Evolutionary conservation across 768 basidiomycete genomes (phyloP), one percentile per base, ranked within the genome.

Genomic region (Leucocoprinus sp.): DNA sequence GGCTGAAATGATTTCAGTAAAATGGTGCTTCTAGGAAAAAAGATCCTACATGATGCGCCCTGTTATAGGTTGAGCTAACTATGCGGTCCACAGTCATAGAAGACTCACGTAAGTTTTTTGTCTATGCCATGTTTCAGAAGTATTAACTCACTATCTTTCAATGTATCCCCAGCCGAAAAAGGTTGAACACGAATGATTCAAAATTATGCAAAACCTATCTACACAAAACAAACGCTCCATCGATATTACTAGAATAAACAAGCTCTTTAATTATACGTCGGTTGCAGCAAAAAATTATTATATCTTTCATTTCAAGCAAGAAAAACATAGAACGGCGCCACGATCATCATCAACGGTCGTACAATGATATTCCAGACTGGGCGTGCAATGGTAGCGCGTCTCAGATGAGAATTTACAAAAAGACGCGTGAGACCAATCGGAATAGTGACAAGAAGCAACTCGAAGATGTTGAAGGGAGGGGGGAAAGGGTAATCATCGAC

Each of bases 41-140:
- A 40, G 4, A 37, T 66, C 79, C 57, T 86, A 87, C 60, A 87
- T 78, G 23, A 89, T 76, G 21, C 74, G 71, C 60, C 88, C 82
- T n/a, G 82, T 80, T 49, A 89, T 84, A 35, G 86, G 85, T 55
- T 86, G 76, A 7, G 88, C 83, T 37, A 72, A 1, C 84, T 85
- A 57, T 82, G 70, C 7, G 61, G 49, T 2, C 86, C 86, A 45
- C 85, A n/a, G n/a, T n/a, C n/a, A n/a, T n/a, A n/a, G n/a, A 60
- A 42, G 72, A 71, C 54, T 49, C 60, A 29, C 72, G 72, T 71
- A 52, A 54, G 72, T 61, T 19, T 28, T n/a, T 8, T 17, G 15
- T 15, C 15, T 8, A 15, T 4, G 19, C 0, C 26, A n/a, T 35
- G 1, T 33, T 22, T 24, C 4, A 17, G 12, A 8, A 23, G 21